These are phyloP conservation scores for Rickenella mellea DNA, from an alignment of 768 basidiomycete genomes.

Conservation along the genomic window DNA sequence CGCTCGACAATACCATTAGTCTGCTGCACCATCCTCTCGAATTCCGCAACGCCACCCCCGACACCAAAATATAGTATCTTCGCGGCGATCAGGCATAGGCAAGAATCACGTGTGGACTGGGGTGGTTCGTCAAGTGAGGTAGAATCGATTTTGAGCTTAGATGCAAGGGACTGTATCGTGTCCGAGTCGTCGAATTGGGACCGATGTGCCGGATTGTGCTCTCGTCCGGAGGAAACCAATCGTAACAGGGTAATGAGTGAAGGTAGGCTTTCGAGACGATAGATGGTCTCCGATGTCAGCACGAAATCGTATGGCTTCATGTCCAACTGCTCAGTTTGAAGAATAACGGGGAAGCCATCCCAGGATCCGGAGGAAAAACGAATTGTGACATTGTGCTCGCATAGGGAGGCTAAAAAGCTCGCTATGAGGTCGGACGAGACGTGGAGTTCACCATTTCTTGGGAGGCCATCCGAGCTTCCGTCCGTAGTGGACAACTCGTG, in stretches of 20 bases:
- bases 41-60: slow-evolving; percentile 78
- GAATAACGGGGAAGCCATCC: slow-evolving; percentile 38
- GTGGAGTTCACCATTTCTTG: slow-evolving; percentile 47
- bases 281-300: slow-evolving; percentile 91
- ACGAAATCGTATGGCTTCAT: slow-evolving; percentile 57
- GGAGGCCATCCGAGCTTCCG: slow-evolving; percentile 19
- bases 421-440: slow-evolving; percentile 53
- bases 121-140: background rate
- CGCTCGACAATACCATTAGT: slow-evolving; percentile 36
- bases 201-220: background rate
- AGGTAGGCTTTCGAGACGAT: slow-evolving; percentile 54
- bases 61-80: slow-evolving; percentile 95
- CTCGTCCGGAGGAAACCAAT: background rate
- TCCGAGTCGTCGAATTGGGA: background rate
- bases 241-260: slow-evolving; percentile 40
- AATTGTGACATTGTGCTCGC: slow-evolving; percentile 43
- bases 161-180: no score
- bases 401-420: slow-evolving; percentile 57
- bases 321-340: slow-evolving; percentile 1
- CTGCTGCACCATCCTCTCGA: slow-evolving; percentile 45
- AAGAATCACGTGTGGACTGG: slow-evolving; percentile 3
- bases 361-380: slow-evolving; percentile 81
- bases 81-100: slow-evolving; percentile 70
- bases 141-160: background rate
- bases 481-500: slow-evolving; percentile 24